Base-by-base conservation (phyloP, 2,329 filamentous ascomycete genomes). In the Cercospora sp. region DNA sequence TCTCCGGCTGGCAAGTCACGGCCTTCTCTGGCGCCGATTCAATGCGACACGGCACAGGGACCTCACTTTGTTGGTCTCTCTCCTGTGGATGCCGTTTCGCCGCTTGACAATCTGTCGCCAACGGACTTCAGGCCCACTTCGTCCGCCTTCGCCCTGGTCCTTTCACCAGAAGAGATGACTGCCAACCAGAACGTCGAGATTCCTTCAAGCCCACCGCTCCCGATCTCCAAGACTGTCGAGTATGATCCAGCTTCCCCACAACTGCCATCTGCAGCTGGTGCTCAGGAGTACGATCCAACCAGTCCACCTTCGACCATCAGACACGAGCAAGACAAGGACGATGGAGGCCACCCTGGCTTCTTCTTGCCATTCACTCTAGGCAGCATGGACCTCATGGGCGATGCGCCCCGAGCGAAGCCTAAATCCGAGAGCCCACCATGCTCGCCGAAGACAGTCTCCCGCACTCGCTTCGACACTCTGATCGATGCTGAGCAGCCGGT, bases 371-470 rank as follows among this genome's bases (percentile, higher is more conserved):
- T 75, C 58, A 69, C 71, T 20, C 55, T 66, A 16, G 30, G 28
- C 13, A 57, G 53, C 23, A 18, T 64, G 7, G 60, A 60, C 60
- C 16, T 64, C 2, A 61, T 65, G 64, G 63, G 64, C 23, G 67
- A 71, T 16, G 60, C 65, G 5, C 28, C 69, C 28, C 71, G 72
- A 1, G 59, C 28, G 60, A 36, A 53, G 12, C 28, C 36, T 10
- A 60, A 53, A 16, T 36, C 42, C 31, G 72, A 75, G 12, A 79
- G 79, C 12, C 79, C 79, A 1, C 77, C 79, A 6, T 78, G 77
- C 63, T 81, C 80, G 7, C 80, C 80, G 1, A 81, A 80, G 67
- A 78, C 77, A 0, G 66, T 75, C 10, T 75, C 72, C 5, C 51
- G 62, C 26, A 16, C 51, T 26, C 33, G 18, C 1, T 64, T 57